phyloP scores from a whole-genome alignment of 164 flowering plant genomes.

The Berberis thunbergii region DNA sequence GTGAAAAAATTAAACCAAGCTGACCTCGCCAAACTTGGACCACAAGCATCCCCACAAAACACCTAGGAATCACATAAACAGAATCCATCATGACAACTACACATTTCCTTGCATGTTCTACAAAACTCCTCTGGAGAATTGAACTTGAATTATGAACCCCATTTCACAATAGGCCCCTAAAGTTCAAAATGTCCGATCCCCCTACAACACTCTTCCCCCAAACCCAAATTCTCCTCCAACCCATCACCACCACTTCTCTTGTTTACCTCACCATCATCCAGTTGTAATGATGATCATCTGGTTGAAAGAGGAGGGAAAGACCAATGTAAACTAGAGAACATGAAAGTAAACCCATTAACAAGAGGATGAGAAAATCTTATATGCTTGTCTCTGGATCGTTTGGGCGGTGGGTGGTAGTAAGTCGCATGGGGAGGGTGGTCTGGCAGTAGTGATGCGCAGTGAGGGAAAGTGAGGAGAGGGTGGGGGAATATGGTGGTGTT shows the following conservation, averaged over 20 bases:
- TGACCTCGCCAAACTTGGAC: slow-evolving; percentile 79
- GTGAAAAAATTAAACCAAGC: slow-evolving; percentile 1
- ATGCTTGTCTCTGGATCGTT: slow-evolving; percentile 33
- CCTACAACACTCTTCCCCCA: slow-evolving; percentile 37
- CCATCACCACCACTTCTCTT: slow-evolving; percentile 3
- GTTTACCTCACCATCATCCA: not conserved
- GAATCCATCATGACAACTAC: slow-evolving; percentile 64
- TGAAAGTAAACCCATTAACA: slow-evolving; percentile 33
- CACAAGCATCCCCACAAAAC: slow-evolving; percentile 75
- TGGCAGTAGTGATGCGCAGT: no score
- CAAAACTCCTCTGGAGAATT: slow-evolving; percentile 68
- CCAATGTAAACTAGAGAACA: slow-evolving; percentile 43
- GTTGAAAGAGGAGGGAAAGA: slow-evolving; percentile 26
- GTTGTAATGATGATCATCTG: slow-evolving; percentile 12
- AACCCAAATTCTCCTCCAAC: slow-evolving; percentile 8
- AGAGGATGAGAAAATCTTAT: slow-evolving; percentile 26
- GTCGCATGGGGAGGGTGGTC: no score
- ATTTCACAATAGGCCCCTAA: slow-evolving; percentile 91
- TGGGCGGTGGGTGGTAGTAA: slow-evolving; percentile 2
- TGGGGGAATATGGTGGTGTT: no score
- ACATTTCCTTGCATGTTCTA: slow-evolving; percentile 79
- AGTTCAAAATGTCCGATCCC: slow-evolving; percentile 80
- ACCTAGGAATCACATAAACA: slow-evolving; percentile 96
- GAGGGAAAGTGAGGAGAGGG: no score
- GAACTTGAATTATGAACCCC: slow-evolving; percentile 86